Percentiles rank a stretch among this genome's conserved stretches.
phyloP scores from a whole-genome alignment of 768 basidiomycete species.

The Kwoniella botswanensis region DNA sequence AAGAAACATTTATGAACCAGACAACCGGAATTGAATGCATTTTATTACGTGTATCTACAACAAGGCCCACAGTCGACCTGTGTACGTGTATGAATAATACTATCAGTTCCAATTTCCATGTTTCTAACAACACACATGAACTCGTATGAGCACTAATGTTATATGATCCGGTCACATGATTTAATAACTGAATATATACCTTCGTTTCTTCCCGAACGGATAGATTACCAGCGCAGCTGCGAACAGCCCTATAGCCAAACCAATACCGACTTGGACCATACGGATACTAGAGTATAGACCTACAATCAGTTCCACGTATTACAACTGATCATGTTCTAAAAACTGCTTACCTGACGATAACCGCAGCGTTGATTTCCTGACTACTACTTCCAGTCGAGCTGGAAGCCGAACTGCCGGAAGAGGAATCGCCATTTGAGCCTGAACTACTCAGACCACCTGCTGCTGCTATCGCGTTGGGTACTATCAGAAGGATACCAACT shows the following conservation, averaged over 20 bases:
- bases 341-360: slow-evolving; percentile 36
- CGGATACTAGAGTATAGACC: slow-evolving; percentile 21
- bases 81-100: no score
- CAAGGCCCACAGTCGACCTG: no score
- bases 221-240: slow-evolving; percentile 46
- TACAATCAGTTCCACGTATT: no score
- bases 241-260: slow-evolving; percentile 49
- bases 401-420: slow-evolving; percentile 19
- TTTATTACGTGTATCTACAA: no score
- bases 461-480: slow-evolving; percentile 50
- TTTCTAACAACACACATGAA: no score
- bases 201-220: slow-evolving; percentile 46
- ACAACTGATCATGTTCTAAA: background rate
- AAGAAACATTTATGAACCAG: no score
- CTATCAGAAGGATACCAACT: slow-evolving; percentile 45
- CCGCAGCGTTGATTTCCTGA: slow-evolving; percentile 30
- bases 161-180: background rate
- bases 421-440: slow-evolving; percentile 16
- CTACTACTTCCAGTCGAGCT: background rate
- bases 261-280: slow-evolving; percentile 51
- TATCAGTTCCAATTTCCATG: no score
- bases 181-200: slow-evolving; percentile 51
- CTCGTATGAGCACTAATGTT: no score
- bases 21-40: no score
- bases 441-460: slow-evolving; percentile 37